These are phyloP conservation scores for Umbellularia californica DNA, from an alignment of 164 flowering plant species.

Conservation along the genomic window DNA sequence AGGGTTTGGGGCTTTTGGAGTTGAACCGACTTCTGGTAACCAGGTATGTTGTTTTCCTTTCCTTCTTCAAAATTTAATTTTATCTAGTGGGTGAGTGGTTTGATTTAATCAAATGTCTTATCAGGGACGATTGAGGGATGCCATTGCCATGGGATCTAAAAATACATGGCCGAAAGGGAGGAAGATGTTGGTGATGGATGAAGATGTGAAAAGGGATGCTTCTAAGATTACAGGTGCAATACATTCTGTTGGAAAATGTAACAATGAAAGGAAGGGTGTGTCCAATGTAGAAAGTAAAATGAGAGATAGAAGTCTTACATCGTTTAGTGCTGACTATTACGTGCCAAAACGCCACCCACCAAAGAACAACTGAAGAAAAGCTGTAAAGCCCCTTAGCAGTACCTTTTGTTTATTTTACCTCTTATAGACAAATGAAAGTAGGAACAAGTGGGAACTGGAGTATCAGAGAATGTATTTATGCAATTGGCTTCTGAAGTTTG, in stretches of 20 bases:
- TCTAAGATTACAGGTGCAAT: conserved; percentile 33
- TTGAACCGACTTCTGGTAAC: conserved; percentile 1
- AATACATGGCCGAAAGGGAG: conserved; percentile 25
- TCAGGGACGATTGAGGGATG: conserved; percentile 20
- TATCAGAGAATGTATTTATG: conserved; percentile 33
- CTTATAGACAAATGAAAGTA: conserved; percentile 14
- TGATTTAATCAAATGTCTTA: not conserved
- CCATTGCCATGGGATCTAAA: conserved; percentile 3
- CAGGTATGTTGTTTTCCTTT: conserved; percentile 18
- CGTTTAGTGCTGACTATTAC: conserved; percentile 52
- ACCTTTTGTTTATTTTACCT: conserved; percentile 7
- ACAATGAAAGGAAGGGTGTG: conserved; percentile 13
- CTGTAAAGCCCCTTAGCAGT: conserved; percentile 12
- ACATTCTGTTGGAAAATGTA: conserved; percentile 21
- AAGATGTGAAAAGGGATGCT: conserved; percentile 9
- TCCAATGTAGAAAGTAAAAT: conserved; percentile 22
- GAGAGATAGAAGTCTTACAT: conserved; percentile 27
- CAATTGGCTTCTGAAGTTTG: conserved; percentile 14
- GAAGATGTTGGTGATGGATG: conserved; percentile 26
- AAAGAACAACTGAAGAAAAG: conserved; percentile 43
- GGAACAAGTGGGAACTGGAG: conserved; percentile 9
- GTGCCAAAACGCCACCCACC: conserved; percentile 55
- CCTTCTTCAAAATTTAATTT: not conserved
- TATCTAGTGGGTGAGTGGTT: too few species aligned
- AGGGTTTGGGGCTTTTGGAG: conserved; percentile 3